Evolutionary conservation across 2,329 filamentous ascomycete genomes (phyloP).

Genomic region (Cladobotryum protrusum): DNA sequence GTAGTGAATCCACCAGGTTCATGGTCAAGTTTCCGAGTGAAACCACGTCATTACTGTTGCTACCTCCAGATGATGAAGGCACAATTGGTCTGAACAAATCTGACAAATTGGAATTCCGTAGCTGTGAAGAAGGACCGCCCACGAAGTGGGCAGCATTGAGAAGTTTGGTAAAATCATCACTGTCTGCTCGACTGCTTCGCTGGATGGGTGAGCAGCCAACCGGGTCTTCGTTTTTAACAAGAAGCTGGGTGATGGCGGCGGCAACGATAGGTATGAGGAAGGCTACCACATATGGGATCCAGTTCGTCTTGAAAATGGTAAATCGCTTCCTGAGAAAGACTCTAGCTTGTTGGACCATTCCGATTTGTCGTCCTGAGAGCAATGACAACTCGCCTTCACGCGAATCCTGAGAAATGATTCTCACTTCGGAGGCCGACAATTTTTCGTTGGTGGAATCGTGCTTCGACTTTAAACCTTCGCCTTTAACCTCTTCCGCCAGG

Average conservation of each 20-base stretch:
- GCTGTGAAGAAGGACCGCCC: slow-evolving; percentile 18
- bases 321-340: slow-evolving; percentile 60
- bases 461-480: slow-evolving; percentile 1
- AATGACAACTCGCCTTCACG: slow-evolving; percentile 18
- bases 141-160: slow-evolving; percentile 16
- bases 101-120: slow-evolving; percentile 9
- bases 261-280: slow-evolving; percentile 71
- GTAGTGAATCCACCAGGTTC: slow-evolving; percentile 40
- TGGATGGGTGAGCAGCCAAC: slow-evolving; percentile 36
- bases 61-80: slow-evolving; percentile 10
- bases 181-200: slow-evolving; percentile 9
- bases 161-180: slow-evolving; percentile 15
- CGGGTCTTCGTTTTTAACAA: slow-evolving; percentile 51
- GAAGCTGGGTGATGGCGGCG: slow-evolving; percentile 66
- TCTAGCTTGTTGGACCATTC: slow-evolving; percentile 52
- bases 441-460: slow-evolving; percentile 5
- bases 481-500: slow-evolving; percentile 45
- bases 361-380: slow-evolving; percentile 51
- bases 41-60: not conserved
- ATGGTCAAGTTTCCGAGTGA: slow-evolving; percentile 12
- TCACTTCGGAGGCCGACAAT: not conserved
- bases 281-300: slow-evolving; percentile 65
- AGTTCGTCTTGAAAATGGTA: slow-evolving; percentile 48
- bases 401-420: not conserved
- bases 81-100: slow-evolving; percentile 13